phyloP scores from a whole-genome alignment of 208 protist genomes.

The Crithidia thermophila region DNA sequence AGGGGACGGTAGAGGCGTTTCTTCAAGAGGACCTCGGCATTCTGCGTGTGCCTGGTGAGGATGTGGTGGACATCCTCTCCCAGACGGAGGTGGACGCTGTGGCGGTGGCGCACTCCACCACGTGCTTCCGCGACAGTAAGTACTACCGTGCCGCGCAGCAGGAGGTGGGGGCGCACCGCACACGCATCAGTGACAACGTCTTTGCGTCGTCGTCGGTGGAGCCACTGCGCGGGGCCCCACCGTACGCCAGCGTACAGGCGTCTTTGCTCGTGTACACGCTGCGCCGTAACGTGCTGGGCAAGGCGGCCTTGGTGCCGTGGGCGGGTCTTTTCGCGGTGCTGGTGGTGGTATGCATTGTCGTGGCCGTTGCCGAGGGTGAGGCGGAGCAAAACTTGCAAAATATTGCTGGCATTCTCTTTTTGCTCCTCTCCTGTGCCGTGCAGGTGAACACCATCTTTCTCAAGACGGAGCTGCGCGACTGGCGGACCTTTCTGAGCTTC shows the following conservation, averaged over 20 bases:
- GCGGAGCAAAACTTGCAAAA: slow-evolving; percentile 35
- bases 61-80: slow-evolving; percentile 50
- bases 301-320: slow-evolving; percentile 42
- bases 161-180: slow-evolving; percentile 37
- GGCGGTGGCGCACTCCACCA: slow-evolving; percentile 24
- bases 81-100: slow-evolving; percentile 38
- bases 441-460: slow-evolving; percentile 52
- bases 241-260: slow-evolving; percentile 15
- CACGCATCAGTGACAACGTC: slow-evolving; percentile 13
- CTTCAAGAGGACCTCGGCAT: slow-evolving; percentile 33
- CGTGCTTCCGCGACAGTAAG: slow-evolving; percentile 24
- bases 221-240: background rate
- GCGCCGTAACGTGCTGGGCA: slow-evolving; percentile 27
- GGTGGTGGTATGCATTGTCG: slow-evolving; percentile 32
- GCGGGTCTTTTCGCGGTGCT: slow-evolving; percentile 41
- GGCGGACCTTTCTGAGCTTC: slow-evolving; percentile 36
- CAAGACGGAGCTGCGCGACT: slow-evolving; percentile 50
- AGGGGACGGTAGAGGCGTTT: slow-evolving; percentile 36
- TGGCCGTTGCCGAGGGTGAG: slow-evolving; percentile 1
- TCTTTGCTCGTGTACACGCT: slow-evolving; percentile 33
- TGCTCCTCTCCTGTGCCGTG: slow-evolving; percentile 50
- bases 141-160: slow-evolving; percentile 21
- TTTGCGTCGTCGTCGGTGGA: background rate
- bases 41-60: slow-evolving; percentile 33
- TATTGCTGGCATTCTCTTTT: slow-evolving; percentile 53